Conservation (phyloP, 2,329 filamentous ascomycete genomes). For the Fusarium begoniae region DNA sequence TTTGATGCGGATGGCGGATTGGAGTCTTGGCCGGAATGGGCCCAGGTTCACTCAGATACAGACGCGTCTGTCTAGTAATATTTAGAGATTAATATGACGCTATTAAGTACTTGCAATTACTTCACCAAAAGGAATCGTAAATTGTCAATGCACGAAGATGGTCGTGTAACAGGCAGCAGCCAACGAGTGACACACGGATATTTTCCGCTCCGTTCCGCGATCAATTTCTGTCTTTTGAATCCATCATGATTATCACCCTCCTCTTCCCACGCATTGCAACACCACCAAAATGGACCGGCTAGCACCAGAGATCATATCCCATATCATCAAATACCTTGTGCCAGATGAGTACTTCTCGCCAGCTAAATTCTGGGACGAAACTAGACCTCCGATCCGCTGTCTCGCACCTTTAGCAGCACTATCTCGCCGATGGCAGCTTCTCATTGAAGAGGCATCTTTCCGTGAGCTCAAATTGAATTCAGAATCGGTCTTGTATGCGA, state of each 20-base stretch:
- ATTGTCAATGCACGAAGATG: neutral
- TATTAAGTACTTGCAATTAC: neutral
- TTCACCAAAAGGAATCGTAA: neutral
- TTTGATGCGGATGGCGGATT: slow-evolving; percentile 3
- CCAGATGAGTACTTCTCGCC: neutral
- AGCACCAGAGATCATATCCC: neutral
- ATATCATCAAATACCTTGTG: neutral
- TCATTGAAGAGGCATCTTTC: neutral
- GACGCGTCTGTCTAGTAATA: neutral
- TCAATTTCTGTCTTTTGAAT: neutral
- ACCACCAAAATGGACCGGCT: neutral
- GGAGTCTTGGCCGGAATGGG: slow-evolving; percentile 16
- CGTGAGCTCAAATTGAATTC: neutral
- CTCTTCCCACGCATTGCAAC: too few species aligned
- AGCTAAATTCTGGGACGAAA: neutral
- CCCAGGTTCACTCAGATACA: neutral
- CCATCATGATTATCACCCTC: neutral
- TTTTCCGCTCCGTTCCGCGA: neutral
- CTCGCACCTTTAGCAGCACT: neutral
- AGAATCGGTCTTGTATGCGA: neutral
- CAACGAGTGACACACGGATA: neutral
- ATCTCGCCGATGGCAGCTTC: neutral
- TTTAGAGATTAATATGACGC: neutral
- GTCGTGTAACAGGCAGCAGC: neutral
- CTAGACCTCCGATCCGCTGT: neutral